Evolutionary conservation across 139 green algal genomes (phyloP).

Genomic region (Spirogloea muscicola): DNA sequence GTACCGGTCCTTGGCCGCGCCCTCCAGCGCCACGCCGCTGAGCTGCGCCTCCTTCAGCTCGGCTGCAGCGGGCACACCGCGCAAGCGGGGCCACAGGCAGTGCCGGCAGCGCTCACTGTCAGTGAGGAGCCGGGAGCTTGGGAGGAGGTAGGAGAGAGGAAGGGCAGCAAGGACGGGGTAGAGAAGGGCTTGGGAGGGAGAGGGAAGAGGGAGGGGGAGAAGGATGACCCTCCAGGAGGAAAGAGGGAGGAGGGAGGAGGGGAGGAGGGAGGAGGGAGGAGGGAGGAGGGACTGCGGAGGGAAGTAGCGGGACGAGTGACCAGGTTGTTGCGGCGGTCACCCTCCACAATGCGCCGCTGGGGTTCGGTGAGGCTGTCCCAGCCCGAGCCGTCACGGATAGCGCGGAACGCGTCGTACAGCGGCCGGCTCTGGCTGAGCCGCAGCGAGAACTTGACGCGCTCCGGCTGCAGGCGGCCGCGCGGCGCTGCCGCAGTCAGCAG

Average conservation of each 20-base stretch:
- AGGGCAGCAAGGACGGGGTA: neutral
- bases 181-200: neutral
- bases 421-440: slow-evolving; percentile 74
- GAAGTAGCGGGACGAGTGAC: no score
- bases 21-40: slow-evolving; percentile 68
- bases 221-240: neutral
- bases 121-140: no score
- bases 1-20: slow-evolving; percentile 77
- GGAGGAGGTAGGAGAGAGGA: neutral
- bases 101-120: no score
- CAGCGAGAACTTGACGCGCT: slow-evolving; percentile 80
- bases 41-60: slow-evolving; percentile 86
- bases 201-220: neutral
- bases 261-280: neutral
- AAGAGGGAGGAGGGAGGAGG: neutral
- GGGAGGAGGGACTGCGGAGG: neutral
- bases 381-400: slow-evolving; percentile 57
- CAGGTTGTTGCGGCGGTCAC: no score
- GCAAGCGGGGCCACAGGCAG: no score
- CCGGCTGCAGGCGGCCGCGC: slow-evolving; percentile 50
- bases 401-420: slow-evolving; percentile 73
- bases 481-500: neutral
- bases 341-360: slow-evolving; percentile 76
- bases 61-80: no score
- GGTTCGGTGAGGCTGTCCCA: slow-evolving; percentile 66